Base-by-base conservation (phyloP, 192 early-diverging fungal genomes). In the Chytriomyces hyalinus region DNA sequence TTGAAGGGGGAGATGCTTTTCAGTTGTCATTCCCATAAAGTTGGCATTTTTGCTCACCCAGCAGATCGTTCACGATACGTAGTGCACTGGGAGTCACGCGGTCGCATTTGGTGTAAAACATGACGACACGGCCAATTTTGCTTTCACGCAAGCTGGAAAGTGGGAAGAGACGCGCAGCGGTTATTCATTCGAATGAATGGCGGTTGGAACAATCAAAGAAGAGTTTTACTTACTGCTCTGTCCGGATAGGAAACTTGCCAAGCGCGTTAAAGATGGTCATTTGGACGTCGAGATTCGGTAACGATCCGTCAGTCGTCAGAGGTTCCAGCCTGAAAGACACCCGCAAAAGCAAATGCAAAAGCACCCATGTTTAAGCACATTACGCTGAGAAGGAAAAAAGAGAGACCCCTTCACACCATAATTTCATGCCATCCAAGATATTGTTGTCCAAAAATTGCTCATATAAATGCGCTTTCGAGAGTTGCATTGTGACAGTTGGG, bases 231-330 rank as follows among this genome's bases (percentile, higher is more conserved):
- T 50, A 76, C 59, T 70, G 53, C n/a, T 71, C 66, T 17, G 63
- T 70, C 46, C 63, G 43, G 61, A 70, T 59, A 36, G 70, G 53
- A 84, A 95, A 84, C 80, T 89, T 92, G 20, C 83, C 81, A 49
- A 97, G 78, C 17, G 91, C 81, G 15, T 87, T 85, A 49, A 97
- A 80, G 87, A 97, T 89, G 28, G 90, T 88, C 64, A 83, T 88
- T 78, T 96, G 95, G 67, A 97, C 92, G 72, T 97, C 95, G 72
- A 96, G 86, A 80, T 89, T 92, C 8, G 96, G 96, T 78, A 97
- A 82, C 13, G 94, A 92, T 43, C 93, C 92, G 76, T 97, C 95
- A 26, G 59, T 15, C 10, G 91, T 90, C 20, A 96, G 81, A 20
- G 96, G 96, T 77, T 97, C 96, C 45, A 97, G 84, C 95, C 83